Base-by-base conservation (phyloP, 1,284 basidiomycete genomes). In the Cutaneotrichosporon sp. region DNA sequence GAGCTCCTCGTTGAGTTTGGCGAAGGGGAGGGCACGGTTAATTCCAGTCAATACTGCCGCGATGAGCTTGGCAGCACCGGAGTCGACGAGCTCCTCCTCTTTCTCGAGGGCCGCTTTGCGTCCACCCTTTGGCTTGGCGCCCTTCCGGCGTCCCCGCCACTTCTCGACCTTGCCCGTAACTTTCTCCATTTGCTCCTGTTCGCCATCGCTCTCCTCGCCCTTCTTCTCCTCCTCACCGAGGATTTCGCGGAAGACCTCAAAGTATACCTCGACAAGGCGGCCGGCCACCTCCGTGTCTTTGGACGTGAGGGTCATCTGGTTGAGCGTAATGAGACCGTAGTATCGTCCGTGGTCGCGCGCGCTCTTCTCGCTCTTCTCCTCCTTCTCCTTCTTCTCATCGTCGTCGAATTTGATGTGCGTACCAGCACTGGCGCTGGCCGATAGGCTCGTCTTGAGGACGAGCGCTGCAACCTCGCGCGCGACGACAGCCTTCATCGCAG, bases 11-110 rank as follows among this genome's bases (percentile, higher is more conserved):
- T 81, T 79, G 29, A 81, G 79, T 64, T 86, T 87, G 11, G 91
- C 90, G 67, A 90, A 98, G 0, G 96, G 96, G 52, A 97, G 77
- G 1, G 94, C 92, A 25, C 96, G 88, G 68, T 97, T 97, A 41
- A 98, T 86, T 49, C 96, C 94, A 0, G 91, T 92, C 52, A 99
- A 76, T 34, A 97, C 85, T 2, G 93, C 94, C 16, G 91, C 89
- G 33, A 96, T 81, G 49, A 97, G 78, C 72, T 86, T 88, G 47
- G 88, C 88, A 58, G 92, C 84, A 14, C 80, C 78, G 60, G 91
- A 87, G 60, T 90, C 87, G 14, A 90, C 81, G 60, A 89, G 85
- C 25, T 73, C 73, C 68, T 78, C 70, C 51, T 68, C 59, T 45
- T 70, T 57, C 56, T 66, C 58, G 22, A 62, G 27, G 5, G 67